A percentile compares a stretch with the other conserved stretches of the same genome.
Evolutionary conservation across 2,329 filamentous ascomycete genomes (phyloP).

Genomic region (Apiospora aurea): DNA sequence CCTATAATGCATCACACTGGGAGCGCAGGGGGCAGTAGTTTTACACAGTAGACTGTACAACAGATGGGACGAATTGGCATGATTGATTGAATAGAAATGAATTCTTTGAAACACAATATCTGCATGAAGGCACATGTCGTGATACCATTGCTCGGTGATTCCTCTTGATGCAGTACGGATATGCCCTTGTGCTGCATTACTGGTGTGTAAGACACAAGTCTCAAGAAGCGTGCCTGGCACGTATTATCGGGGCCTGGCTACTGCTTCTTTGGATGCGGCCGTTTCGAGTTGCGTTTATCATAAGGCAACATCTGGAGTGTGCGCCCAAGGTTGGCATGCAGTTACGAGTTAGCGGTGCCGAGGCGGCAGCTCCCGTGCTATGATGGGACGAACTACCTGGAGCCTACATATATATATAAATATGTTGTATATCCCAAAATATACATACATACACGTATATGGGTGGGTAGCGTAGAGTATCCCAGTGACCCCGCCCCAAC

Average conservation of each 20-base stretch:
- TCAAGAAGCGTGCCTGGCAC: background rate
- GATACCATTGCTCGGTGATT: background rate
- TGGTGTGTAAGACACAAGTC: background rate
- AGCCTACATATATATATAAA: background rate
- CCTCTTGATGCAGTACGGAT: no score
- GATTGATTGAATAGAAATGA: slow-evolving; percentile 26
- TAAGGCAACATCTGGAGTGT: background rate
- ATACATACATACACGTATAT: background rate
- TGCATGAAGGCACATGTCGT: background rate
- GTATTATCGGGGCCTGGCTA: background rate
- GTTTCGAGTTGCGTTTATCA: background rate
- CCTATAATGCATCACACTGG: slow-evolving; percentile 35
- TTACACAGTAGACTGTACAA: slow-evolving; percentile 40
- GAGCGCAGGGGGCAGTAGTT: slow-evolving; percentile 30
- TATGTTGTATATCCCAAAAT: background rate
- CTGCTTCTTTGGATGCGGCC: background rate
- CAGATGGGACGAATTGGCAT: slow-evolving; percentile 37
- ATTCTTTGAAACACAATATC: slow-evolving; percentile 7
- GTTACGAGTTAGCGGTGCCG: background rate
- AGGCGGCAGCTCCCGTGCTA: slow-evolving; percentile 4
- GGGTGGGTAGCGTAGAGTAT: background rate
- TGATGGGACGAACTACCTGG: background rate
- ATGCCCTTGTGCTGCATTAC: no score
- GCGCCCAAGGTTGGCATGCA: background rate
- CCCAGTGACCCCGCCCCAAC: background rate